phyloP scores from a whole-genome alignment of 169 alveolate genomes.

The Cryptosporidium felis region DNA sequence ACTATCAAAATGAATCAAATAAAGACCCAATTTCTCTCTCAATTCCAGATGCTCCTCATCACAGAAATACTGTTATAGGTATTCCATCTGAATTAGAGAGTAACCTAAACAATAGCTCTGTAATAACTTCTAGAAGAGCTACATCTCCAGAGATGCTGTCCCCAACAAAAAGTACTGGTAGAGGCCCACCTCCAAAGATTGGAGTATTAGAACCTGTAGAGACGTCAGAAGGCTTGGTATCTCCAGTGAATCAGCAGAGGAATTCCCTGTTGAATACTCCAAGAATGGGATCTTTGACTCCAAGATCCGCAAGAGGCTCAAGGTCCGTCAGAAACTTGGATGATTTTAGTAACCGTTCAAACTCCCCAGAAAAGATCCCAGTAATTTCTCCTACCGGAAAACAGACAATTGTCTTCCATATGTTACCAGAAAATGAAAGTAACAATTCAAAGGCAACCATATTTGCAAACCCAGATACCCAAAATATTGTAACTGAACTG shows the following conservation, averaged over 20 bases:
- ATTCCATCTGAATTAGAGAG: conserved; percentile 5
- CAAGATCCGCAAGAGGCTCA: neutral
- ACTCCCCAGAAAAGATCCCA: conserved; percentile 14
- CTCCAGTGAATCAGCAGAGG: conserved; percentile 34
- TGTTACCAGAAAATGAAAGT: conserved; percentile 44
- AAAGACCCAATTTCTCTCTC: neutral
- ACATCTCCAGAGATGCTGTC: conserved; percentile 49
- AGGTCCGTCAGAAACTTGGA: neutral
- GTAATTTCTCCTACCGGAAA: conserved; percentile 49
- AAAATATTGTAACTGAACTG: conserved; percentile 57
- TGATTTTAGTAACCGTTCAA: neutral
- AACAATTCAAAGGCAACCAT: conserved; percentile 56
- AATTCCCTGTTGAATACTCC: conserved; percentile 15
- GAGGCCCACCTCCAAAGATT: conserved; percentile 63
- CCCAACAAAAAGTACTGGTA: conserved; percentile 40
- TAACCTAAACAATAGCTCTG: too few species aligned
- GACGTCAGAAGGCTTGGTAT: conserved; percentile 49
- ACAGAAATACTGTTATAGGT: conserved; percentile 37
- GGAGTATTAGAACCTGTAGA: conserved; percentile 58
- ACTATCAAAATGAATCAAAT: neutral
- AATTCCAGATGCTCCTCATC: neutral
- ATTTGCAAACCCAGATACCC: conserved; percentile 66
- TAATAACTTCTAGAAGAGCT: conserved; percentile 41
- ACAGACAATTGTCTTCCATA: conserved; percentile 64
- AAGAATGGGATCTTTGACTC: conserved; percentile 29